These are phyloP conservation scores for Actinomucor elegans DNA, from an alignment of 371 early-diverging fungal genomes.

Conservation along the genomic window DNA sequence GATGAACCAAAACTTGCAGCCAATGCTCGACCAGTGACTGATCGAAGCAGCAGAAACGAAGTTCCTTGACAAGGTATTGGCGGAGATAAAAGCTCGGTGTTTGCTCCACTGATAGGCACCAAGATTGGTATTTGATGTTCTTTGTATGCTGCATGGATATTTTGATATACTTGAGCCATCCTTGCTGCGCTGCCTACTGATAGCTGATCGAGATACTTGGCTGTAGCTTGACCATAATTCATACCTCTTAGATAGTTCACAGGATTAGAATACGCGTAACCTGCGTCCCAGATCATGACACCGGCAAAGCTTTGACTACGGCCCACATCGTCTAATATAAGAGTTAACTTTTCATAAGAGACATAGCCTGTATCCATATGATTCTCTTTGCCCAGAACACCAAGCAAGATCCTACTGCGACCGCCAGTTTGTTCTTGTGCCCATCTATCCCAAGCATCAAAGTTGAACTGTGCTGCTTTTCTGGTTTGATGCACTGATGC, in stretches of 20 bases:
- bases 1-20: conserved; percentile 24
- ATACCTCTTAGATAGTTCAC: conserved; percentile 18
- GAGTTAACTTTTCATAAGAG: conserved; percentile 33
- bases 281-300: conserved; percentile 71
- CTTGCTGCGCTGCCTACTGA: neutral
- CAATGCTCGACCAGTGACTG: conserved; percentile 12
- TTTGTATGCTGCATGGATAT: conserved; percentile 2
- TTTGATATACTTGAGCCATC: conserved; percentile 11
- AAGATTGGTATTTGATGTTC: conserved; percentile 10
- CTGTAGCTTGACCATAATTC: conserved; percentile 30
- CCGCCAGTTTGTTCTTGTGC: conserved; percentile 22
- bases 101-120: conserved; percentile 7
- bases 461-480: conserved; percentile 51
- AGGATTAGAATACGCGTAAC: conserved; percentile 41
- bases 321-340: conserved; percentile 37
- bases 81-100: neutral
- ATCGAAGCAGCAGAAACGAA: conserved; percentile 15
- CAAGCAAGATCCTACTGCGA: conserved; percentile 49
- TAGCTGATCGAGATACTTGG: conserved; percentile 20
- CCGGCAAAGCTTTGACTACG: conserved; percentile 55
- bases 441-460: conserved; percentile 57
- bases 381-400: conserved; percentile 52
- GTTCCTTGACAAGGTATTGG: conserved; percentile 20
- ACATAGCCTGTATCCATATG: conserved; percentile 60
- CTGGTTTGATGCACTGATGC: conserved; percentile 30